Percentiles rank a stretch among this genome's conserved stretches.
Conservation (phyloP, 1,284 basidiomycete genomes). For the Inonotus obliquus region DNA sequence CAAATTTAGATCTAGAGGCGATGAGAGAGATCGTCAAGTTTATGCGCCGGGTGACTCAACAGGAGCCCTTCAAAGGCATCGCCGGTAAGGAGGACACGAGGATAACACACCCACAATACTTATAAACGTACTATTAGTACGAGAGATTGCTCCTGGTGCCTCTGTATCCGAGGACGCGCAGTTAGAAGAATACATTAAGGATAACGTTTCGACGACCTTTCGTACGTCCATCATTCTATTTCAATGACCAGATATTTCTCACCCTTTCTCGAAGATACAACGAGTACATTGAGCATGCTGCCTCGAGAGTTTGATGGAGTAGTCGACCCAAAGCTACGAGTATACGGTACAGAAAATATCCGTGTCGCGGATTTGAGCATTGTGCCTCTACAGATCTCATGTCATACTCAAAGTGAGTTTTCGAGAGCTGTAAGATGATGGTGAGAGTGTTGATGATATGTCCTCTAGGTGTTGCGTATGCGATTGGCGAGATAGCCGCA, state of each 20-base stretch:
- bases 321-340: constrained; percentile 40
- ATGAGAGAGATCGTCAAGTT: constrained; percentile 17
- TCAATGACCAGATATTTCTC: too few species aligned
- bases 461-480: not conserved
- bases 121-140: not conserved
- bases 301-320: constrained; percentile 42
- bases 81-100: not conserved
- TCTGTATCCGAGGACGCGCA: not conserved
- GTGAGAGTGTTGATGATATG: not conserved
- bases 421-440: not conserved
- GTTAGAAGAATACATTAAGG: constrained; percentile 6
- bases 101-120: not conserved
- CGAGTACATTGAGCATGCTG: constrained; percentile 42
- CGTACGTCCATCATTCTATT: constrained; percentile 5
- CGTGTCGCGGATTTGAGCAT: constrained; percentile 36
- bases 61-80: constrained; percentile 15
- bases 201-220: constrained; percentile 4
- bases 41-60: constrained; percentile 7
- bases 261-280: not conserved
- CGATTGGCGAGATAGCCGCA: constrained; percentile 4
- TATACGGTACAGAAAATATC: constrained; percentile 47
- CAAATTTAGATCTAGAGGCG: constrained; percentile 7
- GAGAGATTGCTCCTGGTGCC: constrained; percentile 9
- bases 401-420: constrained; percentile 16
- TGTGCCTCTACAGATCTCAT: constrained; percentile 31